These are phyloP conservation scores for Trichomonas gallinae DNA, from an alignment of 208 protist genomes.

Conservation along the genomic window DNA sequence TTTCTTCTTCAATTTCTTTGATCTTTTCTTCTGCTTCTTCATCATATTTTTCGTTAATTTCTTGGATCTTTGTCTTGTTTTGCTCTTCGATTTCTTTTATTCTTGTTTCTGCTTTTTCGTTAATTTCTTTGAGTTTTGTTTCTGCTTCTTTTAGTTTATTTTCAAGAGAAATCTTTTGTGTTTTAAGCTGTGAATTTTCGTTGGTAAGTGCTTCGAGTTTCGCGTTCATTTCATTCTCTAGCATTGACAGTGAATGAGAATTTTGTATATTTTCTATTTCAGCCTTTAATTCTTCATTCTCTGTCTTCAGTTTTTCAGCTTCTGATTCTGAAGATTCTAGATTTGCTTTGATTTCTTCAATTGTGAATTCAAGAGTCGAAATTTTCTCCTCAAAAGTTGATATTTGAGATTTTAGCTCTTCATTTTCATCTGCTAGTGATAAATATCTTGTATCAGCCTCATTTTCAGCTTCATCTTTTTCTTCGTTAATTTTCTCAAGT, in stretches of 20 bases:
- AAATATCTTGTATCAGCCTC: neutral
- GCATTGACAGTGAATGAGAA: neutral
- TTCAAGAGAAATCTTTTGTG: no score
- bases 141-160: no score
- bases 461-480: neutral
- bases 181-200: neutral
- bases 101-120: neutral
- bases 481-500: neutral
- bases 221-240: neutral
- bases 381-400: neutral
- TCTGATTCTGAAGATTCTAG: neutral
- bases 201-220: neutral
- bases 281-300: neutral
- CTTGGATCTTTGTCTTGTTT: no score
- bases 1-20: neutral
- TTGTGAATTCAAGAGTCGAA: neutral
- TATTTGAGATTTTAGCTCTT: neutral
- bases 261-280: neutral
- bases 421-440: neutral
- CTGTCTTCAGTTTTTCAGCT: neutral
- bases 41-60: neutral
- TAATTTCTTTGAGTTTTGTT: no score
- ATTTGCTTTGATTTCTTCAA: neutral
- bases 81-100: neutral
- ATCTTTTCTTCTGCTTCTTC: neutral